Evolutionary conservation across 306 rosid genomes (phyloP).

Genomic region (Myrica gale): DNA sequence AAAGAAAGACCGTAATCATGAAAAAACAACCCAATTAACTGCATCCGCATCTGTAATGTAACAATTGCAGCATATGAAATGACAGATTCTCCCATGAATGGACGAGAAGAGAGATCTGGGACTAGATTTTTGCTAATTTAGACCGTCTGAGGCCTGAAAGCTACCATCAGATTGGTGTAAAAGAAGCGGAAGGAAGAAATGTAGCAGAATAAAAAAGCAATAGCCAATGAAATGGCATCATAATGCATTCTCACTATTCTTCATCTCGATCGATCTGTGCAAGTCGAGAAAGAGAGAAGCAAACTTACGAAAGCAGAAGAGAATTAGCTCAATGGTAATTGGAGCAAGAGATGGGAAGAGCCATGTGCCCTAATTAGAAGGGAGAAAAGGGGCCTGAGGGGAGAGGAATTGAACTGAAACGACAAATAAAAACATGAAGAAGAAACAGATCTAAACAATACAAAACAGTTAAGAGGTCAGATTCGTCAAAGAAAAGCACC

Average conservation of each 20-base stretch:
- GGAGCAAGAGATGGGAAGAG: neutral
- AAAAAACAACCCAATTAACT: neutral
- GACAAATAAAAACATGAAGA: neutral
- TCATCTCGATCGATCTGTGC: constrained; percentile 25
- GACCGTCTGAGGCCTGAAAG: neutral
- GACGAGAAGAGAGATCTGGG: neutral
- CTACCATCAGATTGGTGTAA: neutral
- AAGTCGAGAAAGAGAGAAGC: constrained; percentile 15
- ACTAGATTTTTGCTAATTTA: neutral
- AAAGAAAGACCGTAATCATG: constrained; percentile 2
- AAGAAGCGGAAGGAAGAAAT: neutral
- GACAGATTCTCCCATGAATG: neutral
- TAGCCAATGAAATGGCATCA: constrained; percentile 8
- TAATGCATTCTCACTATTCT: neutral
- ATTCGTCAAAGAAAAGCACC: neutral
- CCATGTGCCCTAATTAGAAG: neutral
- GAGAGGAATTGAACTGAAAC: neutral
- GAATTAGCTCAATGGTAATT: neutral
- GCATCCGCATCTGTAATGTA: neutral
- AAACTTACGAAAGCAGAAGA: neutral
- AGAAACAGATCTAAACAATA: constrained; percentile 51
- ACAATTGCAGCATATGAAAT: neutral
- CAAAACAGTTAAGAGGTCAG: constrained; percentile 10
- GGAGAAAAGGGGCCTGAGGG: neutral
- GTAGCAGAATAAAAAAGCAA: neutral